Conservation (phyloP, 805 yeast species). For the Dipodascus albidus region DNA sequence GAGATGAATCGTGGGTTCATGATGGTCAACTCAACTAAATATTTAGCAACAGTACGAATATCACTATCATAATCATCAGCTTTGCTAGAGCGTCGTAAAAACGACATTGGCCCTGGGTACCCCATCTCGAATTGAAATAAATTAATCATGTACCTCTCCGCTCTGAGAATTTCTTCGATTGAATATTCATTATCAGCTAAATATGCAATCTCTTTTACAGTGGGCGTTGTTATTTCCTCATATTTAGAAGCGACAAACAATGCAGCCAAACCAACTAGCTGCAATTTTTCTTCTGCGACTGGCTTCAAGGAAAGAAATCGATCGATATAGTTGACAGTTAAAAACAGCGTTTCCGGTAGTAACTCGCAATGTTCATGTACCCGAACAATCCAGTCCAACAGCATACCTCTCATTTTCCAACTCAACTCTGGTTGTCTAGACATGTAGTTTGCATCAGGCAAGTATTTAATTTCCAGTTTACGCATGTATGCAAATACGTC, state of each 20-base stretch:
- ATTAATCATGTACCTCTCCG: constrained; percentile 88
- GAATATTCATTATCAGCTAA: constrained; percentile 86
- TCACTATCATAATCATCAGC: constrained; percentile 96
- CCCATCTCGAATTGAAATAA: constrained; percentile 90
- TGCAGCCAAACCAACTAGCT: constrained; percentile 91
- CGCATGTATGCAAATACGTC: constrained; percentile 81
- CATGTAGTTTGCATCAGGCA: constrained; percentile 79
- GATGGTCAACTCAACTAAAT: constrained; percentile 76
- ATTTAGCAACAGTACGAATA: constrained; percentile 86
- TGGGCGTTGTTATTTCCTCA: constrained; percentile 93
- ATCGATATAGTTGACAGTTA: constrained; percentile 84
- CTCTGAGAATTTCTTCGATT: constrained; percentile 70
- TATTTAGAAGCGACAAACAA: constrained; percentile 89
- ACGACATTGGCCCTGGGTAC: constrained; percentile 98
- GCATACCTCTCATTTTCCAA: constrained; percentile 83
- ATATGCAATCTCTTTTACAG: constrained; percentile 84
- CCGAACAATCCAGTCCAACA: constrained; percentile 92
- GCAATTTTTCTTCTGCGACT: constrained; percentile 74
- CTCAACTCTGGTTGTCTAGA: constrained; percentile 73
- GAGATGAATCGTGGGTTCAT: constrained; percentile 87
- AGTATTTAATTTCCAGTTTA: constrained; percentile 55
- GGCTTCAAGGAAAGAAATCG: constrained; percentile 70
- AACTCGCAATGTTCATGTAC: constrained; percentile 80
- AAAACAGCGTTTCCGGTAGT: constrained; percentile 79
- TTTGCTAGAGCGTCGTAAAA: constrained; percentile 82